These are phyloP conservation scores for Cystofilobasidium bisporidii DNA, from an alignment of 768 basidiomycete species.

Conservation along the genomic window DNA sequence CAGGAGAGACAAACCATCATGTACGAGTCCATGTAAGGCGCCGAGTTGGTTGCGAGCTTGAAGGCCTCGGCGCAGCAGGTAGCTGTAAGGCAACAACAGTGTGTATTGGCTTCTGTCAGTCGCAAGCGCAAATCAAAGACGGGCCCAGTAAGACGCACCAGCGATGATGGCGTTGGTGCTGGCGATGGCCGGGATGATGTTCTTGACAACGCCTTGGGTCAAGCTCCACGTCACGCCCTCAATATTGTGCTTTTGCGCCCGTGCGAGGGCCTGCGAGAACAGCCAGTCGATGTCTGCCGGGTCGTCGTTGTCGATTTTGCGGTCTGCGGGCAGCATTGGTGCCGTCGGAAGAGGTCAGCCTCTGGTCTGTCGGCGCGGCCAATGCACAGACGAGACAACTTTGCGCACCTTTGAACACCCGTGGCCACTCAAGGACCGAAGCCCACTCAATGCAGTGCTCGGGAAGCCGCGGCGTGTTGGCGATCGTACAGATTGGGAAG, in stretches of 20 bases:
- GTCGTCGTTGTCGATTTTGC: constrained; percentile 94
- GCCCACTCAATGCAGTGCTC: constrained; percentile 99
- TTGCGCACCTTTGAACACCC: constrained; percentile 70
- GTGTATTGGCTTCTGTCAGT: too few relatives aligned
- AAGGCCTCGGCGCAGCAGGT: constrained; percentile 99
- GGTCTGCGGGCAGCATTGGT: constrained; percentile 49
- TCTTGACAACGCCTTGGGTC: constrained; percentile 98
- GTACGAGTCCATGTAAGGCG: constrained; percentile 91
- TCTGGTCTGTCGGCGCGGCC: too few relatives aligned
- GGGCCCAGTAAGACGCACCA: constrained; percentile 45
- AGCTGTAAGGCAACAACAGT: constrained; percentile 51
- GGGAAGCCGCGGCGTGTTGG: constrained; percentile 92
- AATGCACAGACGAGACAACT: too few relatives aligned
- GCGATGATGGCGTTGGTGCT: constrained; percentile 98
- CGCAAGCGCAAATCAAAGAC: not conserved
- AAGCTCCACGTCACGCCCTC: constrained; percentile 96
- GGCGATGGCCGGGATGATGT: constrained; percentile 93
- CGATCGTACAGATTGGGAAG: constrained; percentile 97
- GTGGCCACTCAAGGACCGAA: constrained; percentile 97
- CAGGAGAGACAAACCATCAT: constrained; percentile 47
- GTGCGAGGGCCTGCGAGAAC: constrained; percentile 63
- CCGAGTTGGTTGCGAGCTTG: constrained; percentile 92
- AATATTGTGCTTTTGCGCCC: constrained; percentile 90
- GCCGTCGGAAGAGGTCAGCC: too few relatives aligned
- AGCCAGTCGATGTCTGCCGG: constrained; percentile 95